Conservation (phyloP, 441 rosid species). For the Syzygium malaccense region DNA sequence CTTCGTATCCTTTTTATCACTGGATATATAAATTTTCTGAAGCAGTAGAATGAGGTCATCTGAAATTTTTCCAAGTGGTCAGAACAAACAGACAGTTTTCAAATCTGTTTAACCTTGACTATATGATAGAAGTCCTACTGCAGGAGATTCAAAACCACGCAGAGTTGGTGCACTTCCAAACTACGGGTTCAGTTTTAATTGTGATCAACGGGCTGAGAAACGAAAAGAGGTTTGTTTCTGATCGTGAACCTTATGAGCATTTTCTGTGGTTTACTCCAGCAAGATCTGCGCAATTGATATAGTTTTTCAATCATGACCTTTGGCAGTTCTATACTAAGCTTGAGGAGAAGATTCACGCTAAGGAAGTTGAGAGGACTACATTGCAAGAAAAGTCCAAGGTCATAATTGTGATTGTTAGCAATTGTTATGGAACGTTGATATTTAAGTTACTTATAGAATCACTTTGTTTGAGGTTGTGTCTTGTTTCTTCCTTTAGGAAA, state of each 20-base stretch:
- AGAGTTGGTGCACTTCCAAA: constrained; percentile 78
- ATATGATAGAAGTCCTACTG: constrained; percentile 47
- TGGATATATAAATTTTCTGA: not conserved
- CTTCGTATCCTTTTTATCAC: constrained; percentile 52
- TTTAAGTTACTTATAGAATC: not conserved
- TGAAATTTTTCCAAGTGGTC: not conserved
- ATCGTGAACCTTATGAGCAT: not conserved
- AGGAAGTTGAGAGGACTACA: constrained; percentile 63
- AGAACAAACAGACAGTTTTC: not conserved
- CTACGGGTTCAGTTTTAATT: constrained; percentile 93
- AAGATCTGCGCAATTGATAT: not conserved
- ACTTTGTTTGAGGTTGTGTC: not conserved
- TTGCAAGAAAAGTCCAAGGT: constrained; percentile 97
- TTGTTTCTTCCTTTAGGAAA: constrained; percentile 45
- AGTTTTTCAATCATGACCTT: constrained; percentile 1
- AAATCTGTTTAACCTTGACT: constrained; percentile 28
- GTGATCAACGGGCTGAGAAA: constrained; percentile 97
- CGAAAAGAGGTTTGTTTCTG: constrained; percentile 74
- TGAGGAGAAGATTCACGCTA: constrained; percentile 92
- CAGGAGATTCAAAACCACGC: constrained; percentile 58
- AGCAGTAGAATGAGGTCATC: not conserved
- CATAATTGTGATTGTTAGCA: not conserved
- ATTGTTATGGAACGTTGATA: not conserved
- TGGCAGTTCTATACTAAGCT: constrained; percentile 84
- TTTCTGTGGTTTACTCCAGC: not conserved